A percentile compares a stretch with the other conserved stretches of the same genome.
Evolutionary conservation across 148 eudicot species (phyloP).

Genomic region (Rhododendron simsii): DNA sequence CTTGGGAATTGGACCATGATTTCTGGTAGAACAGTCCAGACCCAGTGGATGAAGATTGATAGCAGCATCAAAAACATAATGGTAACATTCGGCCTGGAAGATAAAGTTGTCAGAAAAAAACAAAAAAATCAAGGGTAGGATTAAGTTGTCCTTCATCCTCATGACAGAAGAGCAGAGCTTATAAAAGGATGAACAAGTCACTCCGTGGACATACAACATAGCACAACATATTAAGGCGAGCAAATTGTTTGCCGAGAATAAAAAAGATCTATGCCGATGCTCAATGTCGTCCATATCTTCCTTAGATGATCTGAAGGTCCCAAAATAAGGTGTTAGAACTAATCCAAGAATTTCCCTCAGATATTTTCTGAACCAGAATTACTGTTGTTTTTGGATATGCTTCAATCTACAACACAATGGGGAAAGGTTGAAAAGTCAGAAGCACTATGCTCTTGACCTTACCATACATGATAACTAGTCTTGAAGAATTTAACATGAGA

Average conservation of each 20-base stretch:
- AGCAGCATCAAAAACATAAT: conserved; percentile 89
- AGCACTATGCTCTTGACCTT: neutral
- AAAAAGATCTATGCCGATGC: neutral
- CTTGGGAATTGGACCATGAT: conserved; percentile 62
- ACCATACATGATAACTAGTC: neutral
- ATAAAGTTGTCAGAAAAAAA: neutral
- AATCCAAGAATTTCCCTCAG: conserved; percentile 95
- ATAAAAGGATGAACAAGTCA: neutral
- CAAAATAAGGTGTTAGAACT: conserved; percentile 90
- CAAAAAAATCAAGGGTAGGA: neutral
- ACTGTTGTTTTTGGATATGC: conserved; percentile 94
- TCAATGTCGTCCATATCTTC: neutral
- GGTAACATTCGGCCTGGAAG: conserved; percentile 89
- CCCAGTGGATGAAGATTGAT: conserved; percentile 78
- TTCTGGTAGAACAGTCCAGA: conserved; percentile 64
- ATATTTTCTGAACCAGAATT: conserved; percentile 83
- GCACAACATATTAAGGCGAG: neutral
- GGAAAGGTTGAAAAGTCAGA: neutral
- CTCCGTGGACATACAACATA: neutral
- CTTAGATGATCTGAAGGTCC: neutral
- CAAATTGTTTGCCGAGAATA: neutral
- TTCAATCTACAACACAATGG: conserved; percentile 51
- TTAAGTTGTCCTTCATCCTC: neutral
- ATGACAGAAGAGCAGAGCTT: neutral
- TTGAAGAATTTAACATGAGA: neutral